Conservation (phyloP, 495 filamentous ascomycete genomes). For the Penicillium bialowiezense region DNA sequence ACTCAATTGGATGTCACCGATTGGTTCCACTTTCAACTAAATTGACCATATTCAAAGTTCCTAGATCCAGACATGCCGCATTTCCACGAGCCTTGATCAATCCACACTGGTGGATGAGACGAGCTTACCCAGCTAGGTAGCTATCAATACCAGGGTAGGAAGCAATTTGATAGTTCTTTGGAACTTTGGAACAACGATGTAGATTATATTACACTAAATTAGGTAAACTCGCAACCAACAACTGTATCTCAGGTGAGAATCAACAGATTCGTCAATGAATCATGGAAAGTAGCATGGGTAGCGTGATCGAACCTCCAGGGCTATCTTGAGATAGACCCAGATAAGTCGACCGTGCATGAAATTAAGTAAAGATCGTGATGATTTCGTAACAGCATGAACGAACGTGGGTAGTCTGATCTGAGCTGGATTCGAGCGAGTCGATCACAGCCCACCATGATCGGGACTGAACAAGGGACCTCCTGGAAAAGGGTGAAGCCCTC, state of each 20-base stretch:
- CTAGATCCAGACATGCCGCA: no score
- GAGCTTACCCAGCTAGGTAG: no score
- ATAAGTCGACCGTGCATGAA: background rate
- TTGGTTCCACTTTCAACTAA: conserved; percentile 10
- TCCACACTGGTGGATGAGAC: no score
- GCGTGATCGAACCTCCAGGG: background rate
- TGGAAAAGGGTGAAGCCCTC: conserved; percentile 4
- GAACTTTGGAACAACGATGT: background rate
- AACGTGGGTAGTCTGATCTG: conserved; percentile 11
- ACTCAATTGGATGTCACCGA: conserved; percentile 21
- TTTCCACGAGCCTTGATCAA: no score
- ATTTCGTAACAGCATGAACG: conserved; percentile 24
- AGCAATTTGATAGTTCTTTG: no score
- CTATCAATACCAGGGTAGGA: no score
- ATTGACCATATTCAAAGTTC: no score
- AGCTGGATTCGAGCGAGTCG: background rate
- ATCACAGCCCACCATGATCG: conserved; percentile 1
- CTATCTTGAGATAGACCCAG: no score
- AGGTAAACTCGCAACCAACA: conserved; percentile 8
- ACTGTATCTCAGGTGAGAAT: conserved; percentile 6
- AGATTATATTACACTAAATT: conserved; percentile 32
- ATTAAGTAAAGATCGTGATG: conserved; percentile 23
- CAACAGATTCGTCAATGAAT: conserved; percentile 17
- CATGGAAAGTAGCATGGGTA: background rate
- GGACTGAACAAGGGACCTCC: conserved; percentile 9